phyloP scores from a whole-genome alignment of 1,284 basidiomycete species.

The Moniliella sp. region DNA sequence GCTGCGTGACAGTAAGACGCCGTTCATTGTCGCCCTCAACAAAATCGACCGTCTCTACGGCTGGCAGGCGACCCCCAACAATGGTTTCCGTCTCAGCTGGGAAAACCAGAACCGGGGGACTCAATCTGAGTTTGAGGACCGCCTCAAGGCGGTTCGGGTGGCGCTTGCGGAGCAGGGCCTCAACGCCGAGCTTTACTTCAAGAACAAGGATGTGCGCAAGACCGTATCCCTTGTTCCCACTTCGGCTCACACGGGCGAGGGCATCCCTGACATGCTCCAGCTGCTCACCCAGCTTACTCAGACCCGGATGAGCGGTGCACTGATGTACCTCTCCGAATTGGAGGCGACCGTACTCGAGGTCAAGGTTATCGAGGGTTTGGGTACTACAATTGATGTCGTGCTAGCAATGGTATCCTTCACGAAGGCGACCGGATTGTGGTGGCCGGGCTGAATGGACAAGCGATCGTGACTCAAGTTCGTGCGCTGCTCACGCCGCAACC shows the following conservation, averaged over 20 bases:
- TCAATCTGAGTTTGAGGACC: slow-evolving; percentile 78
- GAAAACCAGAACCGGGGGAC: slow-evolving; percentile 60
- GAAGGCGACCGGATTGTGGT: slow-evolving; percentile 91
- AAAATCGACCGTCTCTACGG: slow-evolving; percentile 98
- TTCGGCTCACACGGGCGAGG: slow-evolving; percentile 90
- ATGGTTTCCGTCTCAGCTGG: slow-evolving; percentile 72
- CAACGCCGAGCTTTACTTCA: slow-evolving; percentile 84
- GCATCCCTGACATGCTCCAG: slow-evolving; percentile 99
- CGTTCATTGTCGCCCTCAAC: slow-evolving; percentile 96
- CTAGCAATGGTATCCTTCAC: slow-evolving; percentile 72
- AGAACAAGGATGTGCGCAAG: slow-evolving; percentile 83
- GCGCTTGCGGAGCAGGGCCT: slow-evolving; percentile 93
- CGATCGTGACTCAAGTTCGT: slow-evolving; percentile 82
- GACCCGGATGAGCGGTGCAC: slow-evolving; percentile 81
- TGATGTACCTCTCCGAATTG: slow-evolving; percentile 95
- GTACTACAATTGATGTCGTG: slow-evolving; percentile 92
- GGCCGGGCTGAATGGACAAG: slow-evolving; percentile 89
- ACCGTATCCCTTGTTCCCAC: slow-evolving; percentile 94
- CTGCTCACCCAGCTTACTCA: slow-evolving; percentile 90
- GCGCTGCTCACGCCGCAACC: slow-evolving; percentile 91
- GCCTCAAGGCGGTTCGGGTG: slow-evolving; percentile 60
- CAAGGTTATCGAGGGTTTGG: slow-evolving; percentile 92
- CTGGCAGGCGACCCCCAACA: slow-evolving; percentile 76
- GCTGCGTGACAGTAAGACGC: slow-evolving; percentile 79
- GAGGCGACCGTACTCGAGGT: slow-evolving; percentile 99